Percentiles rank a stretch among this genome's conserved stretches.
Conservation (phyloP, 331 rosid genomes). For the Dryas integrifolia region DNA sequence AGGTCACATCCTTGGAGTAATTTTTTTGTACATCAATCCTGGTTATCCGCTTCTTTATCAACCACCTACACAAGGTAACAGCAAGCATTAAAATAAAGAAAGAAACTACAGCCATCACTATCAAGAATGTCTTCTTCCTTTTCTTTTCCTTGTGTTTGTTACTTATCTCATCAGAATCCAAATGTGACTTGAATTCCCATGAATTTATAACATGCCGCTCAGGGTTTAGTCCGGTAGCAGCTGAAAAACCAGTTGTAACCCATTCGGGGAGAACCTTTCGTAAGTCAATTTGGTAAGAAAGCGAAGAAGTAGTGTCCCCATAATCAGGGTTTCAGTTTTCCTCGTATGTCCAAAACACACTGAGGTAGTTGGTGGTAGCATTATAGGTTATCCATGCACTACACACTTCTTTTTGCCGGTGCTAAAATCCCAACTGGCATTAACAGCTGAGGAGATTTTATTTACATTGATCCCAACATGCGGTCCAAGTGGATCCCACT, state of each 20-base stretch:
- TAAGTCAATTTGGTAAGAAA: constrained; percentile 34
- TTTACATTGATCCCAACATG: constrained; percentile 34
- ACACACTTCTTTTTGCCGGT: not conserved
- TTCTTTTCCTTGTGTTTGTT: not conserved
- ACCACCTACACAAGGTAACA: not conserved
- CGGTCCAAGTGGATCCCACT: constrained; percentile 6
- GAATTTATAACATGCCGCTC: constrained; percentile 26
- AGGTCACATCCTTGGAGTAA: too few relatives aligned
- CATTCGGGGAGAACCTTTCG: constrained; percentile 24
- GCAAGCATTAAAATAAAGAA: too few relatives aligned
- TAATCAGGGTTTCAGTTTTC: not conserved
- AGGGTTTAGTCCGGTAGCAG: constrained; percentile 19
- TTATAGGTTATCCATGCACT: constrained; percentile 17
- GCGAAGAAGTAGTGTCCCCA: not conserved
- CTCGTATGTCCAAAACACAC: constrained; percentile 18
- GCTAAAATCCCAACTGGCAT: constrained; percentile 14
- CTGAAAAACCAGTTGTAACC: constrained; percentile 37
- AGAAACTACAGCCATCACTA: too few relatives aligned
- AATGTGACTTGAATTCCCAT: constrained; percentile 42
- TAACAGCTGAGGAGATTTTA: constrained; percentile 1
- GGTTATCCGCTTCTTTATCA: not conserved
- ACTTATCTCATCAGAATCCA: not conserved
- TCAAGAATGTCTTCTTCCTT: too few relatives aligned
- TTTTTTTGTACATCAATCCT: not conserved
- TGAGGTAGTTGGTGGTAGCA: constrained; percentile 24